Conservation (phyloP, 208 protist genomes). For the Giardia duodenalis region DNA sequence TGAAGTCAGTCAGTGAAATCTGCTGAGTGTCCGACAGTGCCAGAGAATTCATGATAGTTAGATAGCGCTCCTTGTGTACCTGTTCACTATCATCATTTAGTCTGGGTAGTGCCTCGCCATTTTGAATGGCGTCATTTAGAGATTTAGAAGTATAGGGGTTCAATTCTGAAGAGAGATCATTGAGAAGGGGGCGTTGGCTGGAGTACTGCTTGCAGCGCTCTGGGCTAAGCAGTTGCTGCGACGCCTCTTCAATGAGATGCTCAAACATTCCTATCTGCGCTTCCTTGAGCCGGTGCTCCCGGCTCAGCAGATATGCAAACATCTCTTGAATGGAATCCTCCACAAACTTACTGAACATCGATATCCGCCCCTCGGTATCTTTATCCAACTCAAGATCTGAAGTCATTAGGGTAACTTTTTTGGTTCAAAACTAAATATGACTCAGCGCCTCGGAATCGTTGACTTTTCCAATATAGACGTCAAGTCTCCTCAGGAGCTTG, state of each 20-base stretch:
- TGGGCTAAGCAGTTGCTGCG: background rate
- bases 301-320: background rate
- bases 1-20: background rate
- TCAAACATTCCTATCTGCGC: background rate
- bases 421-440: too few species aligned
- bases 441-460: background rate
- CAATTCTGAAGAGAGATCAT: background rate
- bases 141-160: background rate
- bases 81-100: background rate
- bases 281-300: background rate
- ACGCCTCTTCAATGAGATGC: background rate
- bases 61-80: background rate
- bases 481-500: background rate
- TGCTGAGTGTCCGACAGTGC: background rate
- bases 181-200: background rate
- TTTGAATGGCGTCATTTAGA: too few species aligned
- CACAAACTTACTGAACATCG: background rate
- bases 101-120: too few species aligned
- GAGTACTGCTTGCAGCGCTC: background rate
- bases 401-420: too few species aligned
- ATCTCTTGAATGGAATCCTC: background rate
- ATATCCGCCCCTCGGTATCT: background rate
- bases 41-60: background rate
- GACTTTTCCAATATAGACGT: background rate
- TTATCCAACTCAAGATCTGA: too few species aligned